phyloP scores from a whole-genome alignment of 1,284 basidiomycete species.

The Sporisorium exsertum region DNA sequence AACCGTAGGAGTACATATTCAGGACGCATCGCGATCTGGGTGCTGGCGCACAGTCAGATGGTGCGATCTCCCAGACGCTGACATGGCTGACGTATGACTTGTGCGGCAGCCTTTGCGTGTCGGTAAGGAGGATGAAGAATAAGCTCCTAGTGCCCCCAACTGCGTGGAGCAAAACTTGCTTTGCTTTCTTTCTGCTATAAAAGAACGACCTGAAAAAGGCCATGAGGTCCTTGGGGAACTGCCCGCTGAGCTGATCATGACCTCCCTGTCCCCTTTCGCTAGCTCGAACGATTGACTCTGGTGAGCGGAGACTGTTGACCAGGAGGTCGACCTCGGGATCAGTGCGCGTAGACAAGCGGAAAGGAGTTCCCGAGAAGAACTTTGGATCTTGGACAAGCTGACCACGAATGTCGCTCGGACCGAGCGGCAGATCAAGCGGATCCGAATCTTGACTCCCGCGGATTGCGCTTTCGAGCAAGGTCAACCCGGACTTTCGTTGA shows the following conservation, averaged over 20 bases:
- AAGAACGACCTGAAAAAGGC: background rate
- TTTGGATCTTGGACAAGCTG: background rate
- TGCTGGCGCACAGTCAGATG: no score
- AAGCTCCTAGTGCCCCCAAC: conserved; percentile 2
- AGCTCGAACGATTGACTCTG: no score
- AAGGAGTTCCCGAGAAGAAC: background rate
- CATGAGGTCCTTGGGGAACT: background rate
- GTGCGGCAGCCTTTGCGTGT: background rate
- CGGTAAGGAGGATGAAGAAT: background rate
- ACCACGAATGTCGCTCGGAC: background rate
- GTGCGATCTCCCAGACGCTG: conserved; percentile 3
- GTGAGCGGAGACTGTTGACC: background rate
- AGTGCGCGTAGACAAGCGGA: background rate
- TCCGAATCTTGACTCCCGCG: background rate
- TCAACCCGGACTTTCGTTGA: background rate
- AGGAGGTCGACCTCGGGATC: background rate
- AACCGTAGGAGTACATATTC: background rate
- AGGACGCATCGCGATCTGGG: background rate
- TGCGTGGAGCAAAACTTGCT: background rate
- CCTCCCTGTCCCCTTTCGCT: background rate
- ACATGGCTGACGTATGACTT: background rate
- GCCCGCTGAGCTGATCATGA: background rate
- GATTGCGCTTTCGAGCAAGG: background rate
- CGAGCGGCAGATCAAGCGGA: background rate
- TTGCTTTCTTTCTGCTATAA: background rate